Evolutionary conservation across 2,329 filamentous ascomycete genomes (phyloP).

Genomic region (Penicillium sp.): DNA sequence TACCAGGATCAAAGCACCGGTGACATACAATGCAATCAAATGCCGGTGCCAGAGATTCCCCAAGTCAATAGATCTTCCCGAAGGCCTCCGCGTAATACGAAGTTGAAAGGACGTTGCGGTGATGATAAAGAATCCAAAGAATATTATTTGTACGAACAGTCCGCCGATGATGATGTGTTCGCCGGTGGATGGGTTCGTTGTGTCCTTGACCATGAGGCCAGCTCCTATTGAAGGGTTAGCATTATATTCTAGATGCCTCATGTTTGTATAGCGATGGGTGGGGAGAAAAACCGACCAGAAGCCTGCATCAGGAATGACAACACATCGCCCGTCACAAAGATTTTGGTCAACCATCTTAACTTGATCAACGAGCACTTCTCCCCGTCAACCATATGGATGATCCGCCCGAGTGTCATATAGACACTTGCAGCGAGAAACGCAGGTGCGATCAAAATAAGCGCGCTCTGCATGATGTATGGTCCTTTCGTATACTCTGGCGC

Average conservation of each 20-base stretch:
- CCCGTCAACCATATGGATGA: constrained; percentile 27
- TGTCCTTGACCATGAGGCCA: constrained; percentile 26
- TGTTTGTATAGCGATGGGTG: not conserved
- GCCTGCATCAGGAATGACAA: constrained; percentile 35
- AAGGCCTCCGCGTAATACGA: constrained; percentile 32
- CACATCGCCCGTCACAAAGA: constrained; percentile 33
- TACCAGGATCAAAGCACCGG: constrained; percentile 28
- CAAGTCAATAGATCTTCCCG: constrained; percentile 22
- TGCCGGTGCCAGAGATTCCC: constrained; percentile 35
- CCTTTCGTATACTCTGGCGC: constrained; percentile 26
- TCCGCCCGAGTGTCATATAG: constrained; percentile 32
- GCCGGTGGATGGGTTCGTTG: constrained; percentile 16
- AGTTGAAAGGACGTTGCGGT: constrained; percentile 25
- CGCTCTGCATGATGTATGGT: constrained; percentile 29
- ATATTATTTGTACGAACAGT: constrained; percentile 32
- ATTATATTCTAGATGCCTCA: not conserved
- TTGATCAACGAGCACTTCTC: constrained; percentile 23
- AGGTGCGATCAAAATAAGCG: constrained; percentile 29
- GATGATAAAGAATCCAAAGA: constrained; percentile 32
- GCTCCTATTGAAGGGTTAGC: constrained; percentile 21
- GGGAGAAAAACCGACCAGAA: constrained; percentile 21
- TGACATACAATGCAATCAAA: constrained; percentile 31
- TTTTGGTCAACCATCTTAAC: constrained; percentile 27
- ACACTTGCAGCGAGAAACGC: constrained; percentile 31
- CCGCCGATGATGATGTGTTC: constrained; percentile 31